These are phyloP conservation scores for Monilinia laxa DNA, from an alignment of 2,329 filamentous ascomycete genomes.

Conservation along the genomic window DNA sequence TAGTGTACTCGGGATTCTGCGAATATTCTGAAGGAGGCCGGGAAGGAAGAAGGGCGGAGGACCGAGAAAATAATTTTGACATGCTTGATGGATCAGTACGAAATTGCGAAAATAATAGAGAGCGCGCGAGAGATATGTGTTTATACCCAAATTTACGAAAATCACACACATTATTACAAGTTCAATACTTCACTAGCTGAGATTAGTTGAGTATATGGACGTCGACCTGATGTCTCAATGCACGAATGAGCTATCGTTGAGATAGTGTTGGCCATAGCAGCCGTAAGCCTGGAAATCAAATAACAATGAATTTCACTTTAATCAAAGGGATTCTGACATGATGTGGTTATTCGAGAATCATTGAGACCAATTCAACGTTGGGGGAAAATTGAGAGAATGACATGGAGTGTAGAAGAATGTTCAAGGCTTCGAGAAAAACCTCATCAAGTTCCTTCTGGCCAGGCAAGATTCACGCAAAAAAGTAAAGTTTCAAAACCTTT, in stretches of 20 bases:
- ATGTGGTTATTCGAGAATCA: not conserved
- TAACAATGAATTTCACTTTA: not conserved
- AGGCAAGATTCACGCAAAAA: not conserved
- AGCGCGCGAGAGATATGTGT: not conserved
- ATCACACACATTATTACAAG: not conserved
- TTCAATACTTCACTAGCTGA: too few relatives aligned
- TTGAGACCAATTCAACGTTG: accelerated
- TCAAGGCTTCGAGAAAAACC: not conserved
- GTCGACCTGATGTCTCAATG: too few relatives aligned
- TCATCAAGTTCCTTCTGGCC: not conserved
- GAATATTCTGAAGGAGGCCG: not conserved
- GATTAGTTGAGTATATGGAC: not conserved
- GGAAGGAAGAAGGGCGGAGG: not conserved
- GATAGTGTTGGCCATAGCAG: not conserved
- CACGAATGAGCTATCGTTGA: not conserved
- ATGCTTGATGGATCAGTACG: not conserved
- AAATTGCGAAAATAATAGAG: not conserved
- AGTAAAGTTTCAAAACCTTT: not conserved
- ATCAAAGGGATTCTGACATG: not conserved
- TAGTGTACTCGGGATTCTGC: not conserved
- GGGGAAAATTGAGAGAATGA: not conserved
- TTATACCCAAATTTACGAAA: not conserved
- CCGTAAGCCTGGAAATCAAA: not conserved
- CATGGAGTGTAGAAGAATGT: too few relatives aligned
- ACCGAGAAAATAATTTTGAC: not conserved